Conservation (phyloP, 2,329 filamentous ascomycete genomes). For the Fusarium sp. region DNA sequence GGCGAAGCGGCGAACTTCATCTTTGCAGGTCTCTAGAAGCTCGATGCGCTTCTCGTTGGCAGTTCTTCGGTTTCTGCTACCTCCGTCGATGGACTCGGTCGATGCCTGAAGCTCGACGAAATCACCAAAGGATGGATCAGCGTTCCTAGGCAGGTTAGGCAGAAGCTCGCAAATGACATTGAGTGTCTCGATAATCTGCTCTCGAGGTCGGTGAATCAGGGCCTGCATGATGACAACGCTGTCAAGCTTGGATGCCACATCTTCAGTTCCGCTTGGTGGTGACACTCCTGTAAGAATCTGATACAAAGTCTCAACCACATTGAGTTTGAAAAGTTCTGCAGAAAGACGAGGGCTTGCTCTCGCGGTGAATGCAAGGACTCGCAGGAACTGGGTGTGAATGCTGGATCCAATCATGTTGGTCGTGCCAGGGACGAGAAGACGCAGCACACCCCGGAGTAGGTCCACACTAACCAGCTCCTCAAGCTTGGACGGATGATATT, state of each 20-base stretch:
- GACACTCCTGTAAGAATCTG: constrained; percentile 97
- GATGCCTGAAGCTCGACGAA: constrained; percentile 57
- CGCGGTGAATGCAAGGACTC: constrained; percentile 90
- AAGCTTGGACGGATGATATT: constrained; percentile 85
- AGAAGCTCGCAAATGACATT: constrained; percentile 97
- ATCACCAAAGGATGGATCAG: constrained; percentile 57
- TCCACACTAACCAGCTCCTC: constrained; percentile 93
- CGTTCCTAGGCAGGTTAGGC: constrained; percentile 74
- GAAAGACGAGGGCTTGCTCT: constrained; percentile 89
- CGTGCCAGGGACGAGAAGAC: constrained; percentile 90
- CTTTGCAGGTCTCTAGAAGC: constrained; percentile 83
- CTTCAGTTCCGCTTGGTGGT: constrained; percentile 81
- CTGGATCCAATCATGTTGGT: constrained; percentile 94
- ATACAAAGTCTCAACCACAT: constrained; percentile 96
- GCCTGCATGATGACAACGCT: constrained; percentile 99
- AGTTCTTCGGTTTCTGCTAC: constrained; percentile 53
- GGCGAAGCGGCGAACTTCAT: constrained; percentile 90
- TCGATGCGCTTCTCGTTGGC: constrained; percentile 86
- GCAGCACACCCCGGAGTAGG: constrained; percentile 84
- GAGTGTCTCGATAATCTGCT: constrained; percentile 96
- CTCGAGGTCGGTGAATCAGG: constrained; percentile 91
- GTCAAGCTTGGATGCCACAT: constrained; percentile 88
- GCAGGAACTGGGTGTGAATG: constrained; percentile 96
- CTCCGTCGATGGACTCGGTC: constrained; percentile 53
- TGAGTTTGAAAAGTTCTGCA: constrained; percentile 92